Evolutionary conservation across 495 filamentous ascomycete genomes (phyloP).

Genomic region (Annulohypoxylon nitens): DNA sequence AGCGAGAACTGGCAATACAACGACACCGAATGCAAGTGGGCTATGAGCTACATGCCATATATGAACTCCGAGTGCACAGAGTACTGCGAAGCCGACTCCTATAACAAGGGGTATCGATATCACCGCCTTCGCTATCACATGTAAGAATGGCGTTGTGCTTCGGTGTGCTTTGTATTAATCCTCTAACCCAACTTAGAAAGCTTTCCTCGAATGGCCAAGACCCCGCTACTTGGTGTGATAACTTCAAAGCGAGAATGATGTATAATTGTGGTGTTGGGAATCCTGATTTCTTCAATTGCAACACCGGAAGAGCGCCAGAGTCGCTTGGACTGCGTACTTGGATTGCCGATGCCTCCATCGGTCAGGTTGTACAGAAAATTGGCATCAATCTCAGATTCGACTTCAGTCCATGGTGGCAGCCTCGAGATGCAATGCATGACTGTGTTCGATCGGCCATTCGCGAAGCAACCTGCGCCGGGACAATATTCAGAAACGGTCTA

Average conservation of each 20-base stretch:
- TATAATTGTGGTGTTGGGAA: conserved; percentile 20
- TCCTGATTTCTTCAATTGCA: conserved; percentile 45
- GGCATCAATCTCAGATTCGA: conserved; percentile 45
- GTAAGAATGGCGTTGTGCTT: conserved; percentile 13
- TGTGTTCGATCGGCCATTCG: conserved; percentile 38
- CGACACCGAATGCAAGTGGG: conserved; percentile 12
- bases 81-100: conserved; percentile 36
- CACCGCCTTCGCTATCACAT: conserved; percentile 37
- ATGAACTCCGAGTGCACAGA: conserved; percentile 41
- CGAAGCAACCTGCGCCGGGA: conserved; percentile 34
- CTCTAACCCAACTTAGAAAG: conserved; percentile 15
- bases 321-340: conserved; percentile 23
- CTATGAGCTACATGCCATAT: conserved; percentile 5
- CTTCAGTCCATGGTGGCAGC: conserved; percentile 26
- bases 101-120: conserved; percentile 17
- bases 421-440: conserved; percentile 34
- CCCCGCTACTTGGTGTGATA: conserved; percentile 23
- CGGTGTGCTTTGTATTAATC: neutral
- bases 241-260: conserved; percentile 41
- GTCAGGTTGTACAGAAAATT: conserved; percentile 6
- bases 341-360: conserved; percentile 9
- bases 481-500: conserved; percentile 28
- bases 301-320: conserved; percentile 23
- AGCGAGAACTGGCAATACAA: conserved; percentile 28
- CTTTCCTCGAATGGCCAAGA: conserved; percentile 32